Percentiles rank a stretch among this genome's conserved stretches.
Conservation (phyloP, 2,329 filamentous ascomycete species). For the Neofusicoccum sp. region DNA sequence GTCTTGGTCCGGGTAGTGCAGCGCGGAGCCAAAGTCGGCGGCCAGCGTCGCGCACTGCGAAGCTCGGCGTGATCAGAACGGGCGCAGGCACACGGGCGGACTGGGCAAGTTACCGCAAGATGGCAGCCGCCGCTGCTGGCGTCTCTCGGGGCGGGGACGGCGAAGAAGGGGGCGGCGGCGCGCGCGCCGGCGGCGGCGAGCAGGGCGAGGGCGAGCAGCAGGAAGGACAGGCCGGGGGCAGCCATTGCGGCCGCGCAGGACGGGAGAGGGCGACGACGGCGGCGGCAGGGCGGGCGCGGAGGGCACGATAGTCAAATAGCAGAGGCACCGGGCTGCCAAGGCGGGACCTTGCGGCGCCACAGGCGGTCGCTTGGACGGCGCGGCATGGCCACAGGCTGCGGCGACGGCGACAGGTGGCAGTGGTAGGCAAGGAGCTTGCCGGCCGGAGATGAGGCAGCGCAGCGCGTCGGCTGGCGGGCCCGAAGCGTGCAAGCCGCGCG, state of each 20-base stretch:
- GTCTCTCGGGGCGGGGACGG: not conserved
- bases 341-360: constrained; percentile 8
- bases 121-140: not conserved
- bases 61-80: constrained; percentile 1
- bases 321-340: not conserved
- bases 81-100: not conserved
- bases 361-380: not conserved
- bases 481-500: not conserved
- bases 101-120: constrained; percentile 3
- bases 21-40: not conserved
- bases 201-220: not conserved
- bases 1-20: not conserved
- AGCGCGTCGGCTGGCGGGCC: not conserved
- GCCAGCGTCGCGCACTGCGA: constrained; percentile 5
- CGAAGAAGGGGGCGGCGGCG: not conserved
- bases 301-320: not conserved
- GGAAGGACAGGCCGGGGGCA: not conserved
- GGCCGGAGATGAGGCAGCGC: constrained; percentile 6
- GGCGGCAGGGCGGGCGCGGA: not conserved
- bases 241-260: not conserved
- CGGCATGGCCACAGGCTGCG: not conserved
- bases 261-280: not conserved
- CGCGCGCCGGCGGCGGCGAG: not conserved
- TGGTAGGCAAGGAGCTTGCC: not conserved
- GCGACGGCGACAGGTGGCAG: not conserved